These are phyloP conservation scores for Agarophyton chilense DNA, from an alignment of 23 red algal genomes.

Conservation along the genomic window DNA sequence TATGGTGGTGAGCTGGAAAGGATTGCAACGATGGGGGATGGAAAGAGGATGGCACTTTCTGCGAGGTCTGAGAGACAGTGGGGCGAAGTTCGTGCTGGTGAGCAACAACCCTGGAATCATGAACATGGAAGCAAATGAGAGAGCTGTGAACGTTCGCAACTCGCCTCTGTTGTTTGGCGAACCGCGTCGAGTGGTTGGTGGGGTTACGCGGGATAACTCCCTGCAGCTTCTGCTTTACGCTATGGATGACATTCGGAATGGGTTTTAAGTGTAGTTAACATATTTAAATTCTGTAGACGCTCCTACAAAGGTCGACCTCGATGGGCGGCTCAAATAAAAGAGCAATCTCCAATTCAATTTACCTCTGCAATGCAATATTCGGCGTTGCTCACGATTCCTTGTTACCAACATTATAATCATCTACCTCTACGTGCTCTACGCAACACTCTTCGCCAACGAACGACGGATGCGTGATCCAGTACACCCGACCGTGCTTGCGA, in stretches of 20 bases:
- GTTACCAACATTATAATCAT: too few species aligned
- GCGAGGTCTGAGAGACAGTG: conserved; percentile 33
- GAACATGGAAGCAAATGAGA: conserved; percentile 17
- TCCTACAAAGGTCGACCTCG: too few species aligned
- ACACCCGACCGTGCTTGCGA: too few species aligned
- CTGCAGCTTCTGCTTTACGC: conserved; percentile 60
- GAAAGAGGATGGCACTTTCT: conserved; percentile 63
- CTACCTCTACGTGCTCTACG: too few species aligned
- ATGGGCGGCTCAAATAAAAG: too few species aligned
- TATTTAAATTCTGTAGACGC: too few species aligned
- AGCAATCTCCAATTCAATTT: not conserved
- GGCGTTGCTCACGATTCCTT: too few species aligned
- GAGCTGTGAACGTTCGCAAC: conserved; percentile 59
- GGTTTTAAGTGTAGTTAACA: conserved; percentile 5
- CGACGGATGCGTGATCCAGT: too few species aligned
- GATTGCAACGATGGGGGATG: conserved; percentile 68
- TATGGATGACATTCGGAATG: conserved; percentile 16
- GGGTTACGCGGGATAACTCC: conserved; percentile 21
- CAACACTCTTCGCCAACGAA: too few species aligned
- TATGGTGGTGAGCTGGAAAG: conserved; percentile 71
- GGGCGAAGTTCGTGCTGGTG: conserved; percentile 33
- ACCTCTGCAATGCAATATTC: not conserved
- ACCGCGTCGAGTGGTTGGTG: conserved; percentile 45
- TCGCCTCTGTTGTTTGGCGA: conserved; percentile 71
- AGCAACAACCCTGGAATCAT: conserved; percentile 51